A percentile compares a stretch with the other conserved stretches of the same genome.
These are phyloP conservation scores for Trypanosoma mega DNA, from an alignment of 208 protist genomes.

Conservation along the genomic window DNA sequence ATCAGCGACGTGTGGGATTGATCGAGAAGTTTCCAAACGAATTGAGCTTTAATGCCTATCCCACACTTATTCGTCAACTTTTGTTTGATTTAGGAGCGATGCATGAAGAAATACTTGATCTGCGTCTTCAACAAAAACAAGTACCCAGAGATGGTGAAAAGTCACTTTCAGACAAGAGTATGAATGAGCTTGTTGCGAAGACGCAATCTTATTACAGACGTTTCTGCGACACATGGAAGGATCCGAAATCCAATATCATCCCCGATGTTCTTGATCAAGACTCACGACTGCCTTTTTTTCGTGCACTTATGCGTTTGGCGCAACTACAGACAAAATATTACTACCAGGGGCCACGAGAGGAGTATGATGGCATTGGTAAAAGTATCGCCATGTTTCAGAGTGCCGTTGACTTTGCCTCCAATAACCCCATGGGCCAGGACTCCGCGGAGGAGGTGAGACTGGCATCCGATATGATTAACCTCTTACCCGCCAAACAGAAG, in stretches of 20 bases:
- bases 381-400: constrained; percentile 50
- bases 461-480: constrained; percentile 62
- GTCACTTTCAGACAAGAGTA: constrained; percentile 58
- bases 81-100: constrained; percentile 82
- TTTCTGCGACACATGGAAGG: constrained; percentile 83
- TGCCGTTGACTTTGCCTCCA: constrained; percentile 57
- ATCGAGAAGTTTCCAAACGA: constrained; percentile 69
- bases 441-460: constrained; percentile 54
- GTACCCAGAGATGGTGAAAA: constrained; percentile 38
- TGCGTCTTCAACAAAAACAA: constrained; percentile 65
- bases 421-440: constrained; percentile 36
- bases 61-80: constrained; percentile 74
- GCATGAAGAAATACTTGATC: constrained; percentile 61
- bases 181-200: constrained; percentile 67
- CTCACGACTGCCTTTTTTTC: constrained; percentile 73
- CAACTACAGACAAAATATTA: constrained; percentile 56
- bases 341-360: constrained; percentile 49
- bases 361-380: constrained; percentile 73
- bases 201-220: constrained; percentile 51
- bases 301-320: constrained; percentile 68
- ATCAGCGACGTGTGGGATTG: constrained; percentile 61
- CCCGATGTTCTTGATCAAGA: constrained; percentile 66
- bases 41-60: constrained; percentile 89
- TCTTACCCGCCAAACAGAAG: constrained; percentile 74
- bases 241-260: constrained; percentile 41